Base-by-base conservation (phyloP, 2,329 filamentous ascomycete species). In the Diaporthe citrichinensis region DNA sequence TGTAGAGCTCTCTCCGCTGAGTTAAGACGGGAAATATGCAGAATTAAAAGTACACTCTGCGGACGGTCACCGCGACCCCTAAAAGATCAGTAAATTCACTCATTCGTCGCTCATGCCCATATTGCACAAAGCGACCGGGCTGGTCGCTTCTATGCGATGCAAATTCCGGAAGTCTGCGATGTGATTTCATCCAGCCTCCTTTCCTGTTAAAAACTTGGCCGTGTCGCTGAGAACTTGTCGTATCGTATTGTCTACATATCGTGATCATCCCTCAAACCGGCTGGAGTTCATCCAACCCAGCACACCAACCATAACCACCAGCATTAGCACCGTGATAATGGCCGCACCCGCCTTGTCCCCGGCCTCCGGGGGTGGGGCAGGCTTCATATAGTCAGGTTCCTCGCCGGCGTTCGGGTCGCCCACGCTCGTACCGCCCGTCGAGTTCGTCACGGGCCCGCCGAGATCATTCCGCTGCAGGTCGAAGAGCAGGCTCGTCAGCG, bases 401-500 rank as follows among this genome's bases (percentile, higher is more conserved):
- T 58, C 51, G 15, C 83, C 83, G 0, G 83, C 83, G n/a, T 81
- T 78, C 1, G 81, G 76, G 41, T 84, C 79, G 41, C 83, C 83
- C 46, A 73, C 44, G 72, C 81, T 83, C 17, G 82, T 87, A 28
- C 88, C 89, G 58, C 88, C 88, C 1, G 86, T 88, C 1, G 65
- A 76, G 9, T 84, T 84, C 0, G 85, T 86, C 51, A 85, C 77
- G 6, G 85, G 84, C 1, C 76, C 75, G 0, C 44, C 10, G 4
- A 79, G 76, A 1, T 73, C 55, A 1, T 65, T n/a, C 20, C 59
- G 55, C 46, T 79, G 68, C 34, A 82, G 76, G 23, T 82, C 79
- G 25, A 88, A 79, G 34, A 90, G 79, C 49, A 86, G 83, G 7
- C 84, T 86, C 49, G 85, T 85, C 68, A 91, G 83, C 10, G 89